A percentile compares a stretch with the other conserved stretches of the same genome.
phyloP scores from a whole-genome alignment of 2,329 filamentous ascomycete species.

The Fusarium verticillioides region DNA sequence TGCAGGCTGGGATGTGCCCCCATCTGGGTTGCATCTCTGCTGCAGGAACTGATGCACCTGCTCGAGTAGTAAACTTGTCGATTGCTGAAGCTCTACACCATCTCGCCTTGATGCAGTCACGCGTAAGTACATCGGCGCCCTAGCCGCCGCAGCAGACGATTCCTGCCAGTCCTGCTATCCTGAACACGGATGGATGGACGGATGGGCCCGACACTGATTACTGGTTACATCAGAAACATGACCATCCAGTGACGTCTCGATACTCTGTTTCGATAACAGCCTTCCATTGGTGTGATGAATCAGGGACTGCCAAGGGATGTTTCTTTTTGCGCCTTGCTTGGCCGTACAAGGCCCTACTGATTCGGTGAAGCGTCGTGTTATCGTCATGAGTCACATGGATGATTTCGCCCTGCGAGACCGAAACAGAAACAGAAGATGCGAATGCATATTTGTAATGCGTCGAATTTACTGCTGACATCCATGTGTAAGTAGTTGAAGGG shows the following conservation, averaged over 20 bases:
- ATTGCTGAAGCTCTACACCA: constrained; percentile 40
- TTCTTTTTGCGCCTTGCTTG: constrained; percentile 32
- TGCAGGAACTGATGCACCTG: constrained; percentile 38
- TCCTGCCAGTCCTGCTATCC: constrained; percentile 6
- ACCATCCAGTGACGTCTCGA: constrained; percentile 34
- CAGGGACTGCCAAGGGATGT: constrained; percentile 23
- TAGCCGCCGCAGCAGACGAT: constrained; percentile 12
- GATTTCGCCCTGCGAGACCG: constrained; percentile 24
- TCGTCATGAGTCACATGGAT: constrained; percentile 32
- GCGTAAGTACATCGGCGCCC: constrained; percentile 24
- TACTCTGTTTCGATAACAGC: constrained; percentile 23
- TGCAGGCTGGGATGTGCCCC: constrained; percentile 32
- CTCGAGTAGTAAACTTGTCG: constrained; percentile 19
- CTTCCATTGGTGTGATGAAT: constrained; percentile 2
- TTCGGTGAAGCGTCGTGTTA: constrained; percentile 10
- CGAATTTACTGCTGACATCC: neutral
- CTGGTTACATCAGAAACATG: constrained; percentile 20
- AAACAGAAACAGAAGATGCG: neutral
- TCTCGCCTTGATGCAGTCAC: constrained; percentile 22
- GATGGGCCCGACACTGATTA: constrained; percentile 23
- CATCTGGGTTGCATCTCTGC: constrained; percentile 37
- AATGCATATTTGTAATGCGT: constrained; percentile 7
- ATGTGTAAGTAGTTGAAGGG: constrained; percentile 12
- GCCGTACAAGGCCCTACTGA: neutral
- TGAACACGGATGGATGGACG: constrained; percentile 22